These are phyloP conservation scores for Barnettozyma vustinii DNA, from an alignment of 805 yeast genomes.

Conservation along the genomic window DNA sequence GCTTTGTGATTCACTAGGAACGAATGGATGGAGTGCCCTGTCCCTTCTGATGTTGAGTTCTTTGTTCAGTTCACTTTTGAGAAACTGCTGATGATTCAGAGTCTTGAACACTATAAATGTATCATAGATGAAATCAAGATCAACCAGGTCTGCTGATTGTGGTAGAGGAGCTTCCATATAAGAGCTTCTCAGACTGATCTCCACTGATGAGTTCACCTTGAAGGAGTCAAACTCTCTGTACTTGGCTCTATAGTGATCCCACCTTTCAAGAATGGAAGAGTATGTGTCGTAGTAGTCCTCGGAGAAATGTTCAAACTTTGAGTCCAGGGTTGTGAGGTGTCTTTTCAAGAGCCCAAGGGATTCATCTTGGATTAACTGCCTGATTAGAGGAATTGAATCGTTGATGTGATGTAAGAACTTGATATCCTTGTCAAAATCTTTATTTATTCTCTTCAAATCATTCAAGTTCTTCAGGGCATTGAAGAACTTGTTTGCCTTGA, in stretches of 20 bases:
- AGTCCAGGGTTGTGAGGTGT: constrained; percentile 52
- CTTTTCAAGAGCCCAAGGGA: constrained; percentile 60
- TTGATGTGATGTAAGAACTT: constrained; percentile 72
- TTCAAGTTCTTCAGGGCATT: constrained; percentile 82
- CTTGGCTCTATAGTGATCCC: constrained; percentile 45
- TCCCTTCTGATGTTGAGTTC: constrained; percentile 71
- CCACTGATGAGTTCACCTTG: constrained; percentile 83
- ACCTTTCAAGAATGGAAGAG: constrained; percentile 48
- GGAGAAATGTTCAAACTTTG: constrained; percentile 46
- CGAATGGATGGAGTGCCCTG: constrained; percentile 60
- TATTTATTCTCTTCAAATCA: constrained; percentile 64
- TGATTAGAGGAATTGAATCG: constrained; percentile 71
- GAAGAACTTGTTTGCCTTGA: constrained; percentile 69
- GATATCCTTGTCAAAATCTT: constrained; percentile 63
- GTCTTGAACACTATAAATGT: constrained; percentile 77
- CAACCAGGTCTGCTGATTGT: constrained; percentile 35
- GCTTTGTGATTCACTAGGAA: constrained; percentile 37
- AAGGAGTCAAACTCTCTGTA: constrained; percentile 45
- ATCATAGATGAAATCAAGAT: constrained; percentile 73
- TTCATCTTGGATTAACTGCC: constrained; percentile 67
- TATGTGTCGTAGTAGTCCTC: constrained; percentile 49
- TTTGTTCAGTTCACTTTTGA: constrained; percentile 58
- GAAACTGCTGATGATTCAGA: constrained; percentile 55
- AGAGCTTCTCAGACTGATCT: constrained; percentile 64
- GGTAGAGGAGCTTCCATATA: constrained; percentile 36